Evolutionary conservation across 129 eudicot species (phyloP).

Genomic region (Cynara cardunculus): DNA sequence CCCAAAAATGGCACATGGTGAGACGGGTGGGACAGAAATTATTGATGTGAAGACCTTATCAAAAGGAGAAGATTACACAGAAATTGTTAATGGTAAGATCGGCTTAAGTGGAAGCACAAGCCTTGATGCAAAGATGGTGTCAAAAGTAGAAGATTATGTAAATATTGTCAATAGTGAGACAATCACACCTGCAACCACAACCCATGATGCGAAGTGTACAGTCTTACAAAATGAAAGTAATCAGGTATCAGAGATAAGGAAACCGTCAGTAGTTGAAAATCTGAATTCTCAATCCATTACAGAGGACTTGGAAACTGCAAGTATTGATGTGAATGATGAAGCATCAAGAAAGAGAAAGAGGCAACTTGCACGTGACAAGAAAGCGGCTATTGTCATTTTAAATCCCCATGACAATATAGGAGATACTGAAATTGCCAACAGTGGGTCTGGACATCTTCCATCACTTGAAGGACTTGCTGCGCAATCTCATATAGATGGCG

Average conservation of each 20-base stretch:
- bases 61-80: slow-evolving; percentile 2
- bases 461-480: neutral
- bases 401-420: neutral
- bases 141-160: neutral
- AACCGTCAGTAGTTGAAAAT: neutral
- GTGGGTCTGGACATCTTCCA: neutral
- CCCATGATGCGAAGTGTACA: neutral
- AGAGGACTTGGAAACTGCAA: slow-evolving; percentile 4
- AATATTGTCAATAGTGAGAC: neutral
- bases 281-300: neutral
- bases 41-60: slow-evolving; percentile 2
- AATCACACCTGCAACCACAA: neutral
- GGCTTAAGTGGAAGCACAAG: neutral
- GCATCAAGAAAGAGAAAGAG: slow-evolving; percentile 18
- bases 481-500: neutral
- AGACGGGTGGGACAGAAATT: slow-evolving; percentile 1
- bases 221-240: neutral
- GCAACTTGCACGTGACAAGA: neutral
- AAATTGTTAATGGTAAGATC: neutral
- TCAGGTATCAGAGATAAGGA: neutral
- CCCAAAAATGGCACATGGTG: slow-evolving; percentile 11
- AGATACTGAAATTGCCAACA: neutral
- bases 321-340: slow-evolving; percentile 8
- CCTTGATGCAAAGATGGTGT: neutral
- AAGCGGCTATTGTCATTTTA: neutral